Base-by-base conservation (phyloP, 257 asterid genomes). In the Solanum tarapatanum region DNA sequence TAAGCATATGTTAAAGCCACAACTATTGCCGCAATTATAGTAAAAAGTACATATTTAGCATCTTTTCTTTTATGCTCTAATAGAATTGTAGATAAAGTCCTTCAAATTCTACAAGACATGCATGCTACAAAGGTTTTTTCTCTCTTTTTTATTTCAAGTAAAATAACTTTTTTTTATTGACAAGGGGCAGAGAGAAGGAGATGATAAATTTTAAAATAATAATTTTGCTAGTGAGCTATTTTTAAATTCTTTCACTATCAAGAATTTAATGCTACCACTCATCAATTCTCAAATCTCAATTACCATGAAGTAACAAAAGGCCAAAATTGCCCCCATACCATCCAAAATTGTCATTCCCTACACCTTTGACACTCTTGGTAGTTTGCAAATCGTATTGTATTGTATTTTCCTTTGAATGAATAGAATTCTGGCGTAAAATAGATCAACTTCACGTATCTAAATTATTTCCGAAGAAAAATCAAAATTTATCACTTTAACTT, bases 11-110 rank as follows among this genome's bases (percentile, higher is more conserved):
- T 11, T 64, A 86, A 88, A 86, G 85, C 43, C 89, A 84, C 85
- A 37, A 55, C 86, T 55, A n/a, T 21, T 73, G 91, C 86, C 89
- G 88, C 77, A 87, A 88, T 88, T 91, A 90, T 76, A 51, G 87
- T 83, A 62, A 86, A 79, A 79, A 36, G 33, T 80, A 13, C 79
- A 37, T 28, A 37, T 37, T 84, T 70, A 84, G 41, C 62, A 84
- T 37, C 77, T 62, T 84, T 58, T 6, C 73, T 6, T 84, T 58
- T 28, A 51, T 11, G 36, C 21, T 83, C 51, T 4, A 84, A 68
- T 62, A 23, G 9, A 36, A 4, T 55, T 62, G 32, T 7, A 77
- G 62, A 77, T 39, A 14, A 41, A 43, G 24, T 79, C 16, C 35
- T 77, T 41, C 36, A 43, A 79, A 79, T 79, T 79, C 84, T 24